phyloP scores from a whole-genome alignment of 164 flowering plant species.

The Sextonia rubra region DNA sequence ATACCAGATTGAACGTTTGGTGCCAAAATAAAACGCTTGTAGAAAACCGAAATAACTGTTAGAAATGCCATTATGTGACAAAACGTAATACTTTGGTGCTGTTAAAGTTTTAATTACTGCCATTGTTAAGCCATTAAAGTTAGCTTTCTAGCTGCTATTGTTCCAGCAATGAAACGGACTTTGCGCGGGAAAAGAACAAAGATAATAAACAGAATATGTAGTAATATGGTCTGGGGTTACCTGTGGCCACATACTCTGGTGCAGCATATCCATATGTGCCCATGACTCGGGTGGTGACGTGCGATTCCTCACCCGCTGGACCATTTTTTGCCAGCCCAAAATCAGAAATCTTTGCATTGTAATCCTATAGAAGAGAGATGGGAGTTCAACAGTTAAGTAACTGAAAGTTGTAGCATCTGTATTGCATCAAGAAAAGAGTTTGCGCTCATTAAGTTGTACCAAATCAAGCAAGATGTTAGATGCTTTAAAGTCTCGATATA shows the following conservation, averaged over 20 bases:
- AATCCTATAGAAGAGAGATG: conserved; percentile 37
- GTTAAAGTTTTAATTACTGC: too few species aligned
- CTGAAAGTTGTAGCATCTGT: not conserved
- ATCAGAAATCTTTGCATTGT: conserved; percentile 76
- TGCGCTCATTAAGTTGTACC: conserved; percentile 27
- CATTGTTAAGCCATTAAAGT: too few species aligned
- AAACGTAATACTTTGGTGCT: too few species aligned
- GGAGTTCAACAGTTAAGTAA: not conserved
- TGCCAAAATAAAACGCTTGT: too few species aligned
- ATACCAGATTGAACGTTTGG: too few species aligned
- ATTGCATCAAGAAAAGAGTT: not conserved
- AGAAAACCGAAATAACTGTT: too few species aligned
- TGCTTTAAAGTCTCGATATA: conserved; percentile 83
- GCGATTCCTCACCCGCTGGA: conserved; percentile 63
- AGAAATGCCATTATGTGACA: too few species aligned
- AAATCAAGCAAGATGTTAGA: conserved; percentile 83
- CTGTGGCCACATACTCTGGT: conserved; percentile 89
- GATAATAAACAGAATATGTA: too few species aligned
- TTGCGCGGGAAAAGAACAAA: too few species aligned
- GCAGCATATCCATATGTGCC: conserved; percentile 94
- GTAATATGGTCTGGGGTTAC: conserved; percentile 26
- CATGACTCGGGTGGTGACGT: conserved; percentile 78
- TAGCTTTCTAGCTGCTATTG: too few species aligned
- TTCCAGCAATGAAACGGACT: too few species aligned
- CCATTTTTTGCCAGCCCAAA: conserved; percentile 88